Evolutionary conservation across 768 basidiomycete species (phyloP).

Genomic region (Boletus patriciae): DNA sequence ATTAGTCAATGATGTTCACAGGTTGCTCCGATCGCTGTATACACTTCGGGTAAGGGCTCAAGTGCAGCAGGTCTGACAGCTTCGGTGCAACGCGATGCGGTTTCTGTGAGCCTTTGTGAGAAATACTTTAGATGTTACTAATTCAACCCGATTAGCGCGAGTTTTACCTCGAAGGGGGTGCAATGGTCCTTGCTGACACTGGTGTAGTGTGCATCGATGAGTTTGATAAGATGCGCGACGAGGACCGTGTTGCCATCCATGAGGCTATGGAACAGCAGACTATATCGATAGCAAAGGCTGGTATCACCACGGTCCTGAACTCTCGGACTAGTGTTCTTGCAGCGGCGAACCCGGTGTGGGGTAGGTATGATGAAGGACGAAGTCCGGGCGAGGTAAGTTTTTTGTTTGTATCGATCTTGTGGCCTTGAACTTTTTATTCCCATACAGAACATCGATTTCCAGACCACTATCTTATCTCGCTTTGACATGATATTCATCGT

Average conservation of each 20-base stretch:
- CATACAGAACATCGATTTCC: constrained; percentile 86
- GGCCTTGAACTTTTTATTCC: not conserved
- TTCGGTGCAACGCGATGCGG: constrained; percentile 90
- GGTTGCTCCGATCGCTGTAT: constrained; percentile 97
- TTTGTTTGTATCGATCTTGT: not conserved
- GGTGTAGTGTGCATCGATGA: constrained; percentile 99
- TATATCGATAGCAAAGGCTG: constrained; percentile 98
- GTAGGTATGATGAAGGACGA: constrained; percentile 94
- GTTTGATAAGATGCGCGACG: constrained; percentile 99
- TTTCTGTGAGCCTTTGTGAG: constrained; percentile 60
- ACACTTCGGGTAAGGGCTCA: constrained; percentile 97
- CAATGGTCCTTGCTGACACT: constrained; percentile 98
- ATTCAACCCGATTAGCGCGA: constrained; percentile 62
- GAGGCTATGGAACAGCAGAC: constrained; percentile 99
- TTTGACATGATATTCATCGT: constrained; percentile 99
- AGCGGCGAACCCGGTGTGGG: constrained; percentile 97
- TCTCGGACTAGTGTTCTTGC: constrained; percentile 94
- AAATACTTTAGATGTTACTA: constrained; percentile 1
- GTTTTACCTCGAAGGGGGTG: constrained; percentile 98
- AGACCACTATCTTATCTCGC: constrained; percentile 95
- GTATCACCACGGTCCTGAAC: constrained; percentile 96
- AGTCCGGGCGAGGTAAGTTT: constrained; percentile 83
- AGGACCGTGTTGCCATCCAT: constrained; percentile 98
- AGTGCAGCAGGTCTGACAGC: constrained; percentile 99
- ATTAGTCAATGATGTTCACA: constrained; percentile 28